These are phyloP conservation scores for Corymbia maculata DNA, from an alignment of 345 rosid genomes.

Conservation along the genomic window DNA sequence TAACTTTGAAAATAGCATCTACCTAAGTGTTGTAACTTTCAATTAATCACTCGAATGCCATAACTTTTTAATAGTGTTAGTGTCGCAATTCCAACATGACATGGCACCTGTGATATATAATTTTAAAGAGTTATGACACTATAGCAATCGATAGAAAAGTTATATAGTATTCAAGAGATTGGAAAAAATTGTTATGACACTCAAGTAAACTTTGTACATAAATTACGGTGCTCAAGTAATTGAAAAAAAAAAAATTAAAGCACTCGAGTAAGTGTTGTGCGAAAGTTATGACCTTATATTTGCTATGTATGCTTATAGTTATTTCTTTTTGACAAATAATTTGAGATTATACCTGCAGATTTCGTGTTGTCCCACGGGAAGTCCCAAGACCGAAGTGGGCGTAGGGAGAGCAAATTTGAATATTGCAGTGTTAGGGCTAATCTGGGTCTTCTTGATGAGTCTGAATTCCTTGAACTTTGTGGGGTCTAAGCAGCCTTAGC, in stretches of 20 bases:
- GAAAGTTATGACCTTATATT: neutral
- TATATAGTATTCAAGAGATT: too few species aligned
- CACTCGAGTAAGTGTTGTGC: neutral
- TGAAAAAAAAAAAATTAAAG: neutral
- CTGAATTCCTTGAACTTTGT: slow-evolving; percentile 23
- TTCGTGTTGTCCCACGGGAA: slow-evolving; percentile 21
- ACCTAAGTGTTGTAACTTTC: too few species aligned
- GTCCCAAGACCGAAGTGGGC: slow-evolving; percentile 13
- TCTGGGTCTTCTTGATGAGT: slow-evolving; percentile 6
- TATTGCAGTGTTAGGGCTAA: slow-evolving; percentile 17
- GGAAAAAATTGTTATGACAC: neutral
- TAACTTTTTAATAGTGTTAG: too few species aligned
- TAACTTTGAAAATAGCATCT: fast-evolving
- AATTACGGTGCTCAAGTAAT: neutral
- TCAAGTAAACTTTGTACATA: neutral
- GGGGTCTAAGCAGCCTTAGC: slow-evolving; percentile 21
- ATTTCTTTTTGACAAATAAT: neutral
- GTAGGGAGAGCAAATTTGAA: slow-evolving; percentile 30
- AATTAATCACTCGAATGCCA: fast-evolving
- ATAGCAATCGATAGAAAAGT: fast-evolving
- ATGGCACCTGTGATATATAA: neutral
- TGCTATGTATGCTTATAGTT: too few species aligned
- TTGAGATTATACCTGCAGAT: slow-evolving; percentile 9
- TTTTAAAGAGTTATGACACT: neutral
- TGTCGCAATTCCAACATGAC: neutral